phyloP scores from a whole-genome alignment of 768 basidiomycete genomes.

The Paxillus ammoniavirescens region DNA sequence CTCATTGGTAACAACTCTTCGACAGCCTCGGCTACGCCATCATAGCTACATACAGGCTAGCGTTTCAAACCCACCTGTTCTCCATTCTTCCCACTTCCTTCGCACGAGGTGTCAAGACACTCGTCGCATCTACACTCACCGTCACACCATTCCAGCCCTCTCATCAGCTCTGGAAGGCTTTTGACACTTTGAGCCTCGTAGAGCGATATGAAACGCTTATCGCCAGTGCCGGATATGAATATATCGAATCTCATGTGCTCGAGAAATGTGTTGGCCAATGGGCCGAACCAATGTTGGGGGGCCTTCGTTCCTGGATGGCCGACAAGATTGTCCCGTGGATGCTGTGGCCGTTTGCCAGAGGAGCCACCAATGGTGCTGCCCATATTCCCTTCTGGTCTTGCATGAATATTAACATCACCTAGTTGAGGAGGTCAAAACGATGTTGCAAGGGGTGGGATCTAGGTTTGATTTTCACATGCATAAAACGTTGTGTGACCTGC shows the following conservation, averaged over 20 bases:
- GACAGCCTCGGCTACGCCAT: constrained; percentile 61
- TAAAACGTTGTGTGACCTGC: constrained; percentile 83
- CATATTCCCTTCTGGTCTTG: constrained; percentile 2
- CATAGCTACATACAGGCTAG: constrained; percentile 57
- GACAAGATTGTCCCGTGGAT: constrained; percentile 84
- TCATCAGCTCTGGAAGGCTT: constrained; percentile 52
- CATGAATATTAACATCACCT: constrained; percentile 5
- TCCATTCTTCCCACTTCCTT: constrained; percentile 70
- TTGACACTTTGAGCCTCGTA: constrained; percentile 71
- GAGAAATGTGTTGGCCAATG: constrained; percentile 68
- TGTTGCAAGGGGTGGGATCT: constrained; percentile 76
- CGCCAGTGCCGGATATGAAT: constrained; percentile 80
- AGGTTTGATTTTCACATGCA: constrained; percentile 92
- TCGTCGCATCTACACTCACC: constrained; percentile 57
- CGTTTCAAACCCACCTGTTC: constrained; percentile 75
- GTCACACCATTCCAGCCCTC: constrained; percentile 17
- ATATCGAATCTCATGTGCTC: constrained; percentile 74
- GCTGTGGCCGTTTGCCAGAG: constrained; percentile 72
- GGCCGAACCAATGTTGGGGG: constrained; percentile 61
- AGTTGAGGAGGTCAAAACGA: constrained; percentile 70
- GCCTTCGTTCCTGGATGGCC: constrained; percentile 73
- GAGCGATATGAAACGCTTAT: constrained; percentile 85
- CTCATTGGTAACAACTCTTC: constrained; percentile 8
- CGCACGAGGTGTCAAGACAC: constrained; percentile 61
- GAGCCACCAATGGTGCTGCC: constrained; percentile 52